Percentiles rank a stretch among this genome's conserved stretches.
phyloP scores from a whole-genome alignment of 352 stramenopile species.

The Phytophthora foliorum region DNA sequence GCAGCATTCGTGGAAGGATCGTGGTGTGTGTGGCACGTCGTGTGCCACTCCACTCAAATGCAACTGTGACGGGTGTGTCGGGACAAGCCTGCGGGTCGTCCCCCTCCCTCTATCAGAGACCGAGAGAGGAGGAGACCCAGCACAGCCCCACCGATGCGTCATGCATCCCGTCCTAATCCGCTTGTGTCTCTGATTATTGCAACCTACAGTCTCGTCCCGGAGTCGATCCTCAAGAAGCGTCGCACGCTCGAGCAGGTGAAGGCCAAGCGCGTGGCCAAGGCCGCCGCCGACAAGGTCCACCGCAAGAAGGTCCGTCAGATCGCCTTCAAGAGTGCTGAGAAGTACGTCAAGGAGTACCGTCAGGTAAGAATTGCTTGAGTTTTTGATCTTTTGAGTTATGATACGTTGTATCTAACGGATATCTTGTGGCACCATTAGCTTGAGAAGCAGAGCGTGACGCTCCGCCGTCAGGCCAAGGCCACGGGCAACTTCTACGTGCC shows the following conservation, averaged over 20 bases:
- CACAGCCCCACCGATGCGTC: conserved; percentile 30
- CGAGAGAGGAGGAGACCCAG: not conserved
- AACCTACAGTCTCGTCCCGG: conserved; percentile 82
- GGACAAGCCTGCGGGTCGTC: conserved; percentile 20
- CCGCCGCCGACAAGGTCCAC: conserved; percentile 81
- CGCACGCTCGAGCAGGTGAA: conserved; percentile 90
- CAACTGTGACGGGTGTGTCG: conserved; percentile 89
- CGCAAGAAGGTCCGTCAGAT: conserved; percentile 91
- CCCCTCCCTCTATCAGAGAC: conserved; percentile 1
- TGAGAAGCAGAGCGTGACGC: conserved; percentile 94
- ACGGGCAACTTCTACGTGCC: conserved; percentile 98
- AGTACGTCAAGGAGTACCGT: conserved; percentile 99
- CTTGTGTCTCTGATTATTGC: conserved; percentile 27
- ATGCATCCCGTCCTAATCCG: conserved; percentile 82
- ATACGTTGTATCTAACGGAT: not conserved
- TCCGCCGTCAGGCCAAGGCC: conserved; percentile 97
- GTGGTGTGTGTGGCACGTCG: conserved; percentile 77
- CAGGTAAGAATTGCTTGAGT: conserved; percentile 54
- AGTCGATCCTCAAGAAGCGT: conserved; percentile 94
- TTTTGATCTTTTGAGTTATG: not conserved
- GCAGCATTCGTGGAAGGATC: conserved; percentile 85
- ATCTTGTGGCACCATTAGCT: conserved; percentile 44
- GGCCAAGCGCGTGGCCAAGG: conserved; percentile 86
- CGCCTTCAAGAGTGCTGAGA: conserved; percentile 96
- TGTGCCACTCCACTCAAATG: conserved; percentile 86